Evolutionary conservation across 257 asterid genomes (phyloP).

Genomic region (Oldenlandia corymbosa): DNA sequence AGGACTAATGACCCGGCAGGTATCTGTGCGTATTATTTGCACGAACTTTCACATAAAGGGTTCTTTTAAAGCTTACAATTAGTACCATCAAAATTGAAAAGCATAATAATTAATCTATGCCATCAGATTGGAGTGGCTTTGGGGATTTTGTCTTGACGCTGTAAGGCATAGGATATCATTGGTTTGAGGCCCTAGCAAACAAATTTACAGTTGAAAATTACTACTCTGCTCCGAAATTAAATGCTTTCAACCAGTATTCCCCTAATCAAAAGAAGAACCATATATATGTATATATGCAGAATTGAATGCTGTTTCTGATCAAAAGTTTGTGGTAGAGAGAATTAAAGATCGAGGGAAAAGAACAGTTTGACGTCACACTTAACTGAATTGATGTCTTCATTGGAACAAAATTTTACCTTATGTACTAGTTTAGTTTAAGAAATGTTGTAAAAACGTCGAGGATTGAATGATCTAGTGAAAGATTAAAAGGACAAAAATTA

Average conservation of each 20-base stretch:
- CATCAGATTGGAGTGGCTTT: not conserved
- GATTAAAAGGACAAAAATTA: too few species aligned
- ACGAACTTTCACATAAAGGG: slow-evolving; percentile 16
- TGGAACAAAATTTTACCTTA: too few species aligned
- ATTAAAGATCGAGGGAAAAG: not conserved
- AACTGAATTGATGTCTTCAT: too few species aligned
- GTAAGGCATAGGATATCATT: slow-evolving; percentile 13
- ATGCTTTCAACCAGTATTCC: slow-evolving; percentile 1
- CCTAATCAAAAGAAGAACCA: not conserved
- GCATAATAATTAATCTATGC: slow-evolving; percentile 5
- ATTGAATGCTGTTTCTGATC: slow-evolving; percentile 16
- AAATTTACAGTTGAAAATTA: slow-evolving; percentile 1
- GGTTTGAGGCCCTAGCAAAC: not conserved
- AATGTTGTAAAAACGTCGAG: too few species aligned
- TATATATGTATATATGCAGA: too few species aligned
- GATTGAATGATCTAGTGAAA: too few species aligned
- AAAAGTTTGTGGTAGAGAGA: not conserved
- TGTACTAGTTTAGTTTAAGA: too few species aligned
- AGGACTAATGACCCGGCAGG: too few species aligned
- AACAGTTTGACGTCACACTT: too few species aligned
- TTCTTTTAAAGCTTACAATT: not conserved
- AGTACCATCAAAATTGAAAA: slow-evolving; percentile 10
- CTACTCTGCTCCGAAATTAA: slow-evolving; percentile 7
- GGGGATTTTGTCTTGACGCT: slow-evolving; percentile 18
- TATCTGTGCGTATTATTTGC: slow-evolving; percentile 6